Conservation (phyloP, 306 rosid species). For the Vachellia collinsii region DNA sequence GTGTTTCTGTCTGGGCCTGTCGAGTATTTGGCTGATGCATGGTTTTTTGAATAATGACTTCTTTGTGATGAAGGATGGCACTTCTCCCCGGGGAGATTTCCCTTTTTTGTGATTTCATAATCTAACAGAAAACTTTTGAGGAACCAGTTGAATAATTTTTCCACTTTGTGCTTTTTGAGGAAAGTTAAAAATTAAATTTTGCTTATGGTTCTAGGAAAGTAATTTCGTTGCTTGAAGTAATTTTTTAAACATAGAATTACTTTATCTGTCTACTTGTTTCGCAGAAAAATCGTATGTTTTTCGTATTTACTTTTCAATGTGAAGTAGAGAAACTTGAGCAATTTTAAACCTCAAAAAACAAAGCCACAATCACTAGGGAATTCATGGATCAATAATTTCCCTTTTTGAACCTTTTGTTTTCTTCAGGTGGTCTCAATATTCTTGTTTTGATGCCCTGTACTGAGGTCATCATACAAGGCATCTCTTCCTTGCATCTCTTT, state of each 20-base stretch:
- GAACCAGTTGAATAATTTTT: not conserved
- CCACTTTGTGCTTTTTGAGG: not conserved
- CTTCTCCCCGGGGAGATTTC: not conserved
- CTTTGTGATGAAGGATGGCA: not conserved
- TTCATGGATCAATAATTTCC: slow-evolving; percentile 4
- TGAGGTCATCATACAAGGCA: not conserved
- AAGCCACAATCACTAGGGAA: not conserved
- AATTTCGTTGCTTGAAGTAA: not conserved
- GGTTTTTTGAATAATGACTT: not conserved
- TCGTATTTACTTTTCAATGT: not conserved
- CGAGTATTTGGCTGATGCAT: slow-evolving; percentile 12
- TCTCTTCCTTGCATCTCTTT: not conserved
- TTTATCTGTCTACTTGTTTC: not conserved
- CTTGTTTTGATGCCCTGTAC: slow-evolving; percentile 5
- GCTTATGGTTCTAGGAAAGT: not conserved
- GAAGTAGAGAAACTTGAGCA: not conserved
- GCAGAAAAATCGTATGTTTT: not conserved
- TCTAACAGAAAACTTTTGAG: not conserved
- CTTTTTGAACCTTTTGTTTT: not conserved
- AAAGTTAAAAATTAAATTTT: not conserved
- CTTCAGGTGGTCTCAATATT: slow-evolving; percentile 25
- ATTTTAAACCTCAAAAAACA: not conserved
- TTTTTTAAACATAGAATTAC: not conserved
- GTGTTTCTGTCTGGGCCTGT: not conserved
- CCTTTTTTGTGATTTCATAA: slow-evolving; percentile 13